Conservation (phyloP, 306 rosid species). For the Echinosophora koreensis region DNA sequence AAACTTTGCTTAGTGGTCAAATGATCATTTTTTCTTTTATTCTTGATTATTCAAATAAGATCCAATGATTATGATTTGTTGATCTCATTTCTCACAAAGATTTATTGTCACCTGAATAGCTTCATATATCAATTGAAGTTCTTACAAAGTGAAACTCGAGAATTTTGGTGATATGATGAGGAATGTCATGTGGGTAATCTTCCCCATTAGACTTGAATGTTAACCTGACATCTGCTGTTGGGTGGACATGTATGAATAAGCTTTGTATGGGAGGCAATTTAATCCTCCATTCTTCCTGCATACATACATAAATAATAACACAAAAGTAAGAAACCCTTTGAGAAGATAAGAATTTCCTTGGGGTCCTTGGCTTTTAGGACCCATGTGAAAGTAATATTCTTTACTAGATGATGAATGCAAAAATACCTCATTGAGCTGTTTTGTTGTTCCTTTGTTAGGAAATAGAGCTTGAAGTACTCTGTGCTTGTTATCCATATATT, state of each 20-base stretch:
- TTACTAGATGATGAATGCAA: slow-evolving; percentile 6
- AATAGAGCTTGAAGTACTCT: slow-evolving; percentile 52
- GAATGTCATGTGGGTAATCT: slow-evolving; percentile 59
- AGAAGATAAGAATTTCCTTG: slow-evolving; percentile 3
- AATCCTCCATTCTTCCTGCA: slow-evolving; percentile 68
- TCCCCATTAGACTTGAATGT: slow-evolving; percentile 59
- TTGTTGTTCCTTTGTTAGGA: slow-evolving; percentile 32
- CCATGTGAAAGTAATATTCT: background rate
- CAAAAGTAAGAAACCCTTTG: slow-evolving; percentile 1
- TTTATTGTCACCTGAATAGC: too few relatives aligned
- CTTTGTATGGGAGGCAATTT: slow-evolving; percentile 49
- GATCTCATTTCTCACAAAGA: too few relatives aligned
- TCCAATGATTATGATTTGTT: too few relatives aligned
- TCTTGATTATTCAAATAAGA: too few relatives aligned
- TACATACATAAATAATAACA: slow-evolving; percentile 10
- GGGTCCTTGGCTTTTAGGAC: background rate
- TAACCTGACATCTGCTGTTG: slow-evolving; percentile 49
- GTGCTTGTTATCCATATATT: slow-evolving; percentile 53
- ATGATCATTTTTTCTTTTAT: too few relatives aligned
- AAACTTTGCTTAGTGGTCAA: too few relatives aligned
- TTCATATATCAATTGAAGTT: background rate
- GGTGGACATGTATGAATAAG: slow-evolving; percentile 49
- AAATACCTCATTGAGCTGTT: slow-evolving; percentile 52
- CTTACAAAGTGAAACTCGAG: slow-evolving; percentile 62
- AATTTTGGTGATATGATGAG: slow-evolving; percentile 54